These are phyloP conservation scores for Diversispora epigaea DNA, from an alignment of 192 early-diverging fungal genomes.

Conservation along the genomic window DNA sequence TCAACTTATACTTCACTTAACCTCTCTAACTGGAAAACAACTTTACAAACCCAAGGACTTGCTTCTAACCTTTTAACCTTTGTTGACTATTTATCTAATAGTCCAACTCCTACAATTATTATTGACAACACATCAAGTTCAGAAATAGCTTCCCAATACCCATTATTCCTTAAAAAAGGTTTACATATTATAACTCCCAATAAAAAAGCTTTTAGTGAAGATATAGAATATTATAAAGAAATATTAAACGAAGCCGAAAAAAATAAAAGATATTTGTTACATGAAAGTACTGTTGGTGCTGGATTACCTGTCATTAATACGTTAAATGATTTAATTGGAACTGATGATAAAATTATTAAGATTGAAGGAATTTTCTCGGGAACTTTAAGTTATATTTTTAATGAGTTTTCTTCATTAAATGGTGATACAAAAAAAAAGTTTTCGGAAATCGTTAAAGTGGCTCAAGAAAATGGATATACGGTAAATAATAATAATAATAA, in stretches of 20 bases:
- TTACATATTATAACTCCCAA: constrained; percentile 94
- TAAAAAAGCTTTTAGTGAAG: constrained; percentile 93
- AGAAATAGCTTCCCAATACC: constrained; percentile 76
- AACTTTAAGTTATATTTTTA: constrained; percentile 97
- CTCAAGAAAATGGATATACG: constrained; percentile 93
- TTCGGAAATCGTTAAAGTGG: constrained; percentile 85
- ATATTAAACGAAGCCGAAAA: constrained; percentile 61
- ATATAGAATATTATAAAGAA: constrained; percentile 66
- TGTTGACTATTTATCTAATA: constrained; percentile 53
- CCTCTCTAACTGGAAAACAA: constrained; percentile 50
- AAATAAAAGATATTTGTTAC: constrained; percentile 67
- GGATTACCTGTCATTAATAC: constrained; percentile 94
- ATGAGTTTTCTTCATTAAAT: constrained; percentile 82
- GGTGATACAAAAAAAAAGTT: constrained; percentile 58
- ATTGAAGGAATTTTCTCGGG: constrained; percentile 98
- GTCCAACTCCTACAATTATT: constrained; percentile 63
- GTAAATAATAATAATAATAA: constrained; percentile 29
- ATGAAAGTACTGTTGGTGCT: constrained; percentile 97
- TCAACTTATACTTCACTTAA: constrained; percentile 46
- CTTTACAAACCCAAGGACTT: constrained; percentile 42
- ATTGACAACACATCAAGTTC: constrained; percentile 93
- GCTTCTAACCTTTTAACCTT: constrained; percentile 54
- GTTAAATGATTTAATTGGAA: constrained; percentile 83
- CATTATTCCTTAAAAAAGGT: constrained; percentile 74
- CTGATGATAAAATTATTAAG: constrained; percentile 88